Conservation (phyloP, 805 yeast species). For the Allodekkera sacchari region DNA sequence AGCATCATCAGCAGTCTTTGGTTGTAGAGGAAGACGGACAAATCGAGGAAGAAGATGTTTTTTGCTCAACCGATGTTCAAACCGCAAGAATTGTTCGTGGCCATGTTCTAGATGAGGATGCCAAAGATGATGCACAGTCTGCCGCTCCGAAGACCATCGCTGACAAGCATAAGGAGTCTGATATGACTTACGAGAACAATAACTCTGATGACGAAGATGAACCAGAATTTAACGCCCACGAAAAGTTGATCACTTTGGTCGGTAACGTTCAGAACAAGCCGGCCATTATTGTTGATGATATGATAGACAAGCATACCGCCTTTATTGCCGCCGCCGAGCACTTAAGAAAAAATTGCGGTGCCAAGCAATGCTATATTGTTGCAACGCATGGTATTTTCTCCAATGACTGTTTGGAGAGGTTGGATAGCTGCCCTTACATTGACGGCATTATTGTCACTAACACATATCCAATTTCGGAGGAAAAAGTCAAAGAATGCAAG, state of each 20-base stretch:
- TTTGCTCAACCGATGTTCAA: constrained; percentile 73
- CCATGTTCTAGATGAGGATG: constrained; percentile 84
- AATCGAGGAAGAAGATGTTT: constrained; percentile 57
- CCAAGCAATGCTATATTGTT: constrained; percentile 77
- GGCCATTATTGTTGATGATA: constrained; percentile 91
- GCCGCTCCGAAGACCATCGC: background rate
- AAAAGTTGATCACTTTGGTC: constrained; percentile 88
- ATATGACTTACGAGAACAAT: constrained; percentile 50
- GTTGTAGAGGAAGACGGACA: constrained; percentile 32
- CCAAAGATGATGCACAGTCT: constrained; percentile 4
- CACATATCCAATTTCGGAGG: constrained; percentile 81
- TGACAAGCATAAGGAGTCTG: constrained; percentile 17
- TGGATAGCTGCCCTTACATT: constrained; percentile 72
- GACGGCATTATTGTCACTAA: constrained; percentile 93
- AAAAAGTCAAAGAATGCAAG: constrained; percentile 44
- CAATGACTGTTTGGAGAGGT: constrained; percentile 73
- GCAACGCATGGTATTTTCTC: constrained; percentile 96
- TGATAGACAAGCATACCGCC: constrained; percentile 92
- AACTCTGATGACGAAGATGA: constrained; percentile 90
- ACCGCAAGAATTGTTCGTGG: constrained; percentile 96
- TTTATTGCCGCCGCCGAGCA: constrained; percentile 98
- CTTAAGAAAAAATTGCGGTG: constrained; percentile 92
- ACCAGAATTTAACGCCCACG: constrained; percentile 50
- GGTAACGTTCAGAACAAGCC: constrained; percentile 91
- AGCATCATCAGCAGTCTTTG: constrained; percentile 31